Percentiles rank a stretch among this genome's conserved stretches.
Conservation (phyloP, 2,329 filamentous ascomycete species). For the Seiridium unicorne region DNA sequence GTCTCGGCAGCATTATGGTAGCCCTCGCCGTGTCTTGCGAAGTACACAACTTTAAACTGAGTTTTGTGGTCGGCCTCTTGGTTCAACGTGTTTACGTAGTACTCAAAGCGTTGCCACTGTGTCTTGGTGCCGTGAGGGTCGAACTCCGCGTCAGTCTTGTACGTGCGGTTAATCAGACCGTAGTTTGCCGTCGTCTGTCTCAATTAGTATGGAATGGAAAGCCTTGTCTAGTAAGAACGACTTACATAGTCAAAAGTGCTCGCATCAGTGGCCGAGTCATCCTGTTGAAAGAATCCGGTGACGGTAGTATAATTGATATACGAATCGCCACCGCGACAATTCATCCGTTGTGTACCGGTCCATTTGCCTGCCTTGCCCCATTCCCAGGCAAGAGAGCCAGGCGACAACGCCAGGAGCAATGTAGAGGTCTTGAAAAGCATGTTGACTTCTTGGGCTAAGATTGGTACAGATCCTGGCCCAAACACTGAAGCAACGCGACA, state of each 20-base stretch:
- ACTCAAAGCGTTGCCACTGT: slow-evolving; percentile 64
- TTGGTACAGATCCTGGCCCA: too few species aligned
- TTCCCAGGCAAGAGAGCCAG: slow-evolving; percentile 18
- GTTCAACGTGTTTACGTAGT: slow-evolving; percentile 58
- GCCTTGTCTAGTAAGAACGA: neutral
- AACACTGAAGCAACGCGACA: neutral
- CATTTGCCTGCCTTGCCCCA: slow-evolving; percentile 20
- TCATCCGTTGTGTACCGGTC: slow-evolving; percentile 12
- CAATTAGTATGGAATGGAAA: slow-evolving; percentile 6
- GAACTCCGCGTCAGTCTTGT: slow-evolving; percentile 50
- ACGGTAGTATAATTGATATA: slow-evolving; percentile 61
- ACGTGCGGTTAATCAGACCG: slow-evolving; percentile 62
- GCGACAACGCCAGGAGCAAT: slow-evolving; percentile 16
- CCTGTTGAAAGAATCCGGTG: slow-evolving; percentile 63
- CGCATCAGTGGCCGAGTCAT: slow-evolving; percentile 54
- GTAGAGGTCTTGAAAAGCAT: neutral
- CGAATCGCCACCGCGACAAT: slow-evolving; percentile 15
- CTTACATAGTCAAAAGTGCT: slow-evolving; percentile 63
- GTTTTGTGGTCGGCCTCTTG: slow-evolving; percentile 38
- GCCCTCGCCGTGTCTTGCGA: slow-evolving; percentile 70
- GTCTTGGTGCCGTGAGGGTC: slow-evolving; percentile 41
- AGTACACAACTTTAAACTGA: slow-evolving; percentile 65
- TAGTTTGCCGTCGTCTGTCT: slow-evolving; percentile 58
- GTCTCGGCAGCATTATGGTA: slow-evolving; percentile 62
- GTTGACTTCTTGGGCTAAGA: neutral